Conservation (phyloP, 306 rosid species). For the Pyrus bretschneideri region DNA sequence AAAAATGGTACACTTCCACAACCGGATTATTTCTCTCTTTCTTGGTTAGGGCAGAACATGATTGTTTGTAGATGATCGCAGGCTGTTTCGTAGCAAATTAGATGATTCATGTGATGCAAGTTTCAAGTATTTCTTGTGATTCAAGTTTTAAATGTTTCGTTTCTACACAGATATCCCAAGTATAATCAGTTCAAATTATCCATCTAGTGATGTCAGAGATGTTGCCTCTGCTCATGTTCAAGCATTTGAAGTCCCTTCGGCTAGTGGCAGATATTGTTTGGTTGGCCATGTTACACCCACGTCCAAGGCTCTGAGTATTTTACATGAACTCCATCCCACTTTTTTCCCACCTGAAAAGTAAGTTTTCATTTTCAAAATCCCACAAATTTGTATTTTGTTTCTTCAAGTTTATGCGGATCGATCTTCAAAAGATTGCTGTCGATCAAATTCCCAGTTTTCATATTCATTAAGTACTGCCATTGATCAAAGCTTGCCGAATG, state of each 20-base stretch:
- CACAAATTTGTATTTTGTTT: not conserved
- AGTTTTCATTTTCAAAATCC: not conserved
- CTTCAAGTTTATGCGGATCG: not conserved
- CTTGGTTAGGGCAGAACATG: not conserved
- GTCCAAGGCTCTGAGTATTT: not conserved
- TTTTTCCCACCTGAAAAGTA: not conserved
- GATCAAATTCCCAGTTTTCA: not conserved
- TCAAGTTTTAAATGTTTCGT: not conserved
- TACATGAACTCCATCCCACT: not conserved
- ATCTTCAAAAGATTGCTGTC: not conserved
- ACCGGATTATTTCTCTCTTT: not conserved
- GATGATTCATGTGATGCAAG: not conserved
- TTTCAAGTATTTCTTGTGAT: not conserved
- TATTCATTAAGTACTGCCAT: not conserved
- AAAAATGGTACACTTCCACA: constrained; percentile 6
- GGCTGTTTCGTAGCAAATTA: too few species aligned
- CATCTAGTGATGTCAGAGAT: constrained; percentile 23
- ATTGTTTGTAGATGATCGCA: too few species aligned
- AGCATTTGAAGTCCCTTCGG: constrained; percentile 19
- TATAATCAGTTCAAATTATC: not conserved
- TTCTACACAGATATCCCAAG: not conserved
- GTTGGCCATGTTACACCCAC: not conserved
- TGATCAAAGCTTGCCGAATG: not conserved
- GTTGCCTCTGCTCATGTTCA: constrained; percentile 17
- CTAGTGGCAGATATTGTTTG: constrained; percentile 23